These are phyloP conservation scores for Globisporangium ultimum DNA, from an alignment of 352 stramenopile species.

Conservation along the genomic window DNA sequence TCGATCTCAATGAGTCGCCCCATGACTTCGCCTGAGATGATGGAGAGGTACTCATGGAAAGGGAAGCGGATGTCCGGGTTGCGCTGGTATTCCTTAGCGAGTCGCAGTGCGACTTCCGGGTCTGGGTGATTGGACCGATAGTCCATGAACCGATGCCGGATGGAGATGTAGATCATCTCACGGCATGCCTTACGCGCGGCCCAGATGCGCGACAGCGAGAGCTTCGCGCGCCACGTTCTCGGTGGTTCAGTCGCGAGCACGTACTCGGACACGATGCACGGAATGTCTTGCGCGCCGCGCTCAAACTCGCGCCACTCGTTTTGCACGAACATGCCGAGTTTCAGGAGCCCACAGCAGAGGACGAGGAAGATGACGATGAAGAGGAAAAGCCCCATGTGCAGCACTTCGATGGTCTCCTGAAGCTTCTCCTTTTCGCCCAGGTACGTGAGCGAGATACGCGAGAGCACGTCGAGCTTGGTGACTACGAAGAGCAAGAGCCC, in stretches of 20 bases:
- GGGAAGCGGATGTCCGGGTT: conserved; percentile 52
- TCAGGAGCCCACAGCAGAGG: conserved; percentile 55
- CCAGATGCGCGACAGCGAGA: conserved; percentile 27
- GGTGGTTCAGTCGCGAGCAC: conserved; percentile 49
- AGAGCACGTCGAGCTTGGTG: conserved; percentile 60
- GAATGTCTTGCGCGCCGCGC: conserved; percentile 45
- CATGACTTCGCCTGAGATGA: conserved; percentile 79
- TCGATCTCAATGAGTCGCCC: conserved; percentile 70
- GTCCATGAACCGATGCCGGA: conserved; percentile 66
- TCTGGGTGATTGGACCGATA: conserved; percentile 71
- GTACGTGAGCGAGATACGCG: conserved; percentile 36
- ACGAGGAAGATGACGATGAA: conserved; percentile 82
- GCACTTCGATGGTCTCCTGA: conserved; percentile 67
- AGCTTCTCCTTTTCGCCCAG: conserved; percentile 44
- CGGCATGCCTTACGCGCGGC: conserved; percentile 36
- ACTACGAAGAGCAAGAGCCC: conserved; percentile 56
- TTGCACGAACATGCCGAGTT: conserved; percentile 62
- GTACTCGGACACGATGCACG: conserved; percentile 56
- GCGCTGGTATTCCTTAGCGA: conserved; percentile 68
- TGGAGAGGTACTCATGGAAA: conserved; percentile 77
- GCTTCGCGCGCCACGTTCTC: conserved; percentile 25
- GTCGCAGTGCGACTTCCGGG: conserved; percentile 22
- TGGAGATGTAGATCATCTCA: conserved; percentile 62
- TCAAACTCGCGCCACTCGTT: conserved; percentile 75
- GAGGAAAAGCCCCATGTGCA: conserved; percentile 83